Percentiles rank a stretch among this genome's conserved stretches.
These are phyloP conservation scores for Trichoderma reesei DNA, from an alignment of 495 filamentous ascomycete genomes.

Conservation along the genomic window DNA sequence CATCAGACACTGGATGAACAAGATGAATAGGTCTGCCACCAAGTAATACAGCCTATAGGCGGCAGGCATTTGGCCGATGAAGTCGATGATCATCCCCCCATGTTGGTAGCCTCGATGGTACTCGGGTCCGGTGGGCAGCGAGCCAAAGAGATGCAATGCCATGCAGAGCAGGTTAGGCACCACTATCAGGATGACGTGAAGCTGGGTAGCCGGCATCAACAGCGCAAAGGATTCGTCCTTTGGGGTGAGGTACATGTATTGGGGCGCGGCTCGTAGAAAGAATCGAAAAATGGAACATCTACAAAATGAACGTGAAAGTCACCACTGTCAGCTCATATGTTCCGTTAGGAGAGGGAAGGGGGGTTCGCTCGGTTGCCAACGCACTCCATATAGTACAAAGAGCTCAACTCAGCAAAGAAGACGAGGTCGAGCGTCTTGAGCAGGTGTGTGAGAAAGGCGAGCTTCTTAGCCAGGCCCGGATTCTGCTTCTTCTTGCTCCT, in stretches of 20 bases:
- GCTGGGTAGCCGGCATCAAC: constrained; percentile 55
- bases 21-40: constrained; percentile 52
- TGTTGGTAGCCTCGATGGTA: constrained; percentile 72
- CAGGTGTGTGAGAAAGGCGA: constrained; percentile 58
- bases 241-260: constrained; percentile 70
- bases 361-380: constrained; percentile 17
- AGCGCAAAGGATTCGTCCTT: constrained; percentile 48
- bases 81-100: constrained; percentile 73
- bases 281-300: constrained; percentile 75
- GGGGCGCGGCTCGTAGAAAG: constrained; percentile 56
- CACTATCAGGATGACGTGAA: constrained; percentile 62
- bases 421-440: constrained; percentile 67
- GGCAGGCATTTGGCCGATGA: constrained; percentile 75
- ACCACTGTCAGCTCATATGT: background rate
- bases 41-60: constrained; percentile 55
- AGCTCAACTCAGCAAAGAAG: constrained; percentile 71
- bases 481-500: constrained; percentile 10
- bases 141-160: constrained; percentile 55
- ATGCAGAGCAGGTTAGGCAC: constrained; percentile 63
- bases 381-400: constrained; percentile 88
- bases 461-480: constrained; percentile 42
- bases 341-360: background rate
- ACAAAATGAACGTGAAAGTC: background rate
- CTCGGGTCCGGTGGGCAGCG: constrained; percentile 59
- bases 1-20: constrained; percentile 64